Conservation (phyloP, 2,329 filamentous ascomycete genomes). For the Capronia epimyces region DNA sequence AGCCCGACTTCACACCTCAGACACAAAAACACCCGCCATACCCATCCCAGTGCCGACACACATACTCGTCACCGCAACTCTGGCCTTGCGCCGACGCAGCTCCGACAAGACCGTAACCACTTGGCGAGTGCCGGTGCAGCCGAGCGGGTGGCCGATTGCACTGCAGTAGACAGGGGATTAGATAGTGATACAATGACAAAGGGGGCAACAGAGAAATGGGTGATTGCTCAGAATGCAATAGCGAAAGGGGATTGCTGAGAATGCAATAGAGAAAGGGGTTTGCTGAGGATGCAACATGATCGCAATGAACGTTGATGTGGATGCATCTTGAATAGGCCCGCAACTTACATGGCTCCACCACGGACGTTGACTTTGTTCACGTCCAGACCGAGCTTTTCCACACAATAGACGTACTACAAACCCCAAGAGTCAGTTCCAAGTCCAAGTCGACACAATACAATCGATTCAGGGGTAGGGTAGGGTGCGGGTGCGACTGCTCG, state of each 20-base stretch:
- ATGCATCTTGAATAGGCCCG: conserved; percentile 7
- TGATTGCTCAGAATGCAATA: background rate
- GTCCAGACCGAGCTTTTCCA: conserved; percentile 77
- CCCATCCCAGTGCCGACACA: conserved; percentile 78
- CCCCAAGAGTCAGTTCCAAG: conserved; percentile 15
- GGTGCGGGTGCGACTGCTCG: background rate
- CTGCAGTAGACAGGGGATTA: conserved; percentile 46
- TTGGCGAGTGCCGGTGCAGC: conserved; percentile 89
- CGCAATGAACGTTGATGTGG: background rate
- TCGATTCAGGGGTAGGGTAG: too few species aligned
- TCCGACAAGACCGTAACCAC: conserved; percentile 89
- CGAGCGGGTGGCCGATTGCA: conserved; percentile 89
- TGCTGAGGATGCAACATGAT: background rate
- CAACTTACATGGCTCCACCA: conserved; percentile 69
- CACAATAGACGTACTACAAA: conserved; percentile 81
- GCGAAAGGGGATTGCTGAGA: background rate
- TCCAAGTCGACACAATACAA: too few species aligned
- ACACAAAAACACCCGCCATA: conserved; percentile 91
- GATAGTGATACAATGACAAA: conserved; percentile 64
- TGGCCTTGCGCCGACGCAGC: conserved; percentile 73
- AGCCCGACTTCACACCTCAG: conserved; percentile 33
- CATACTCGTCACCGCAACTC: conserved; percentile 90
- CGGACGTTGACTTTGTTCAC: conserved; percentile 91
- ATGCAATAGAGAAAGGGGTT: background rate
- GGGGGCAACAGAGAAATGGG: conserved; percentile 77